Percentiles rank a stretch among this genome's conserved stretches.
Evolutionary conservation across 2,329 filamentous ascomycete genomes (phyloP).

Genomic region (Epichloe coenophiala): DNA sequence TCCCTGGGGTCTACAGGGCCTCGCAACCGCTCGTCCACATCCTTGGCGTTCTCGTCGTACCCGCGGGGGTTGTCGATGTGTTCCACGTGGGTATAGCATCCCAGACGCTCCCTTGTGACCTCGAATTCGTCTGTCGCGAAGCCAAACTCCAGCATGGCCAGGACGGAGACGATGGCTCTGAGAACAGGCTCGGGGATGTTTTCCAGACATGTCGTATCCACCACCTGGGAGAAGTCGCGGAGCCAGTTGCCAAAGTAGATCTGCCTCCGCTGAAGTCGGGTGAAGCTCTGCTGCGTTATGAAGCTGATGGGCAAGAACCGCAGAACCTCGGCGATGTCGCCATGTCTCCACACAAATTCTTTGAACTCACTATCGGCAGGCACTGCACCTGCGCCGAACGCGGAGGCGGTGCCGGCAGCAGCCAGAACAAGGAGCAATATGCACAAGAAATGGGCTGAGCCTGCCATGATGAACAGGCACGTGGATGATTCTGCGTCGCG

Average conservation of each 20-base stretch:
- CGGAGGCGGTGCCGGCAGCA: conserved; percentile 17
- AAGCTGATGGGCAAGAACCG: conserved; percentile 23
- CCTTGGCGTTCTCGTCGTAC: conserved; percentile 59
- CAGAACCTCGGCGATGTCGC: conserved; percentile 25
- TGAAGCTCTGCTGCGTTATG: conserved; percentile 24
- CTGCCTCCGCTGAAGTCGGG: conserved; percentile 22
- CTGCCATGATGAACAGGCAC: background rate
- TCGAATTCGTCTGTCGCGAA: conserved; percentile 72
- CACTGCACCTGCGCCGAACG: conserved; percentile 26
- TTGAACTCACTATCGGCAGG: conserved; percentile 24
- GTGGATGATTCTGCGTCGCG: no score
- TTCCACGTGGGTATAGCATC: conserved; percentile 62
- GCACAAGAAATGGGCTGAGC: conserved; percentile 1
- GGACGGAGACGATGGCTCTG: conserved; percentile 16
- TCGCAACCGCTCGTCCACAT: conserved; percentile 46
- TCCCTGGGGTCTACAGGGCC: conserved; percentile 33
- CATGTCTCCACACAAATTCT: conserved; percentile 27
- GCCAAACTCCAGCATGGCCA: conserved; percentile 25
- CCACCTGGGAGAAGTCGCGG: conserved; percentile 64
- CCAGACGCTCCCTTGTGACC: conserved; percentile 62
- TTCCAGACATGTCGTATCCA: conserved; percentile 43
- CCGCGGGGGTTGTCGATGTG: conserved; percentile 62
- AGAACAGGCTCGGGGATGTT: conserved; percentile 16
- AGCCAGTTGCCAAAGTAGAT: conserved; percentile 30
- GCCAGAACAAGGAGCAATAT: conserved; percentile 13